Base-by-base conservation (phyloP, 768 basidiomycete genomes). In the Trametes cingulata region DNA sequence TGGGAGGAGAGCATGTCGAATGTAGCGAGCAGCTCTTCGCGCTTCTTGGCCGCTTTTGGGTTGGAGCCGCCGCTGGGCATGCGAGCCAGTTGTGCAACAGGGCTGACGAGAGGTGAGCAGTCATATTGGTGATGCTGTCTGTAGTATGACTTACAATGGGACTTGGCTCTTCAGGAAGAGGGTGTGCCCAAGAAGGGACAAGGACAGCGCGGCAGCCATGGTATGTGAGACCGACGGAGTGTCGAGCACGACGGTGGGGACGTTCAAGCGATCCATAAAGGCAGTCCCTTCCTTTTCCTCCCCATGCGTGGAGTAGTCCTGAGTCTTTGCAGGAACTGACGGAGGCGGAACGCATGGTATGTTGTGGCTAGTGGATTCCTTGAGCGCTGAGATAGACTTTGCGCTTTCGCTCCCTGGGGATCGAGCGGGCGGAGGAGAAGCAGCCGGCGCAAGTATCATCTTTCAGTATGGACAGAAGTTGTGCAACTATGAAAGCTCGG, bases 161-260 rank as follows among this genome's bases (percentile, higher is more conserved):
- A 91, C 77, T 65, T 92, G 90, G 62, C 82, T 87, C 70, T 92
- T 93, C 56, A 92, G 74, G 68, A 89, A 93, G 17, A 92, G 70
- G 2, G 91, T 79, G 68, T 91, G 89, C 0, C 84, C 84, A 0
- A 93, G 74, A 25, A 91, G 71, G 58, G 81, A 82, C 13, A 78
- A 76, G 2, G 88, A 84, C 1, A 93, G 79, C 20, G 80, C 79
- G 1, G 86, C 84, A 10, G 90, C 90, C 70, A 87, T 77, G 6
- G 73, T 74, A 56, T 84, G 83, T 20, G 80, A 79, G 19, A 92
- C 79, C 1, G 65, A 59, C 10, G 85, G 81, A 3, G 77, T 67
- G 45, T 87, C 81, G 35, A 91, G 75, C 25, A 62, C 48, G 36
- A 83, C 72, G 0, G 63, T 72, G 0, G 82, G 80, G n/a, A 82